Percentiles rank a stretch among this genome's conserved stretches.
phyloP scores from a whole-genome alignment of 2,329 filamentous ascomycete genomes.

The Sclerotinia borealis region DNA sequence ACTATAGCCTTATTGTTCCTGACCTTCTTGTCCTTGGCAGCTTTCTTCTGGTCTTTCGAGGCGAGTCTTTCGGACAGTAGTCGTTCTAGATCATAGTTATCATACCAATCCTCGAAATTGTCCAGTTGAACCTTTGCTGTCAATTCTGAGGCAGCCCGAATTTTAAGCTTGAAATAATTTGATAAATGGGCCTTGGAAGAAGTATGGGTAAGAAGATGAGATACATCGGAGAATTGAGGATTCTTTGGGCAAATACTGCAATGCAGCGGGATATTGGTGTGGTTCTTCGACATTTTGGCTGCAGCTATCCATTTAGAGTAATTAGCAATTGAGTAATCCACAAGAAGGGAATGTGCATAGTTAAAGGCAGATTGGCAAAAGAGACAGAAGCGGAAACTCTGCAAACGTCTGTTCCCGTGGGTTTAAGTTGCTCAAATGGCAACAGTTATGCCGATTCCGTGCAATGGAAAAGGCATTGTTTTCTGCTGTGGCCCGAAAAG shows the following conservation, averaged over 20 bases:
- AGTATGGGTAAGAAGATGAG: constrained; percentile 87
- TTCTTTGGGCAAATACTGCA: constrained; percentile 80
- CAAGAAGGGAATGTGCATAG: not conserved
- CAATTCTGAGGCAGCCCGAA: constrained; percentile 63
- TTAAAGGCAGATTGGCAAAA: not conserved
- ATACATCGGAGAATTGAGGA: constrained; percentile 81
- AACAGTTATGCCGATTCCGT: not conserved
- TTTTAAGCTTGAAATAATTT: constrained; percentile 73
- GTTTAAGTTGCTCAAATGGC: not conserved
- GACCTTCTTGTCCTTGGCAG: constrained; percentile 29
- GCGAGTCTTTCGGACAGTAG: constrained; percentile 73
- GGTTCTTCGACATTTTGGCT: constrained; percentile 23
- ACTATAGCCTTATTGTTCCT: constrained; percentile 13
- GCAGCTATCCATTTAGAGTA: constrained; percentile 2
- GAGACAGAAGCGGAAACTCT: not conserved
- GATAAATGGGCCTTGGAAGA: constrained; percentile 89
- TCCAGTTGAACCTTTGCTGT: constrained; percentile 56
- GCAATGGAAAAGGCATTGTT: not conserved
- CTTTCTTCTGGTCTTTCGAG: constrained; percentile 65
- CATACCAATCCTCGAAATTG: constrained; percentile 74
- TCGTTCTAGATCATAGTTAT: constrained; percentile 60
- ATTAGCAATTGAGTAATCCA: constrained; percentile 9
- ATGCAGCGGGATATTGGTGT: constrained; percentile 54
- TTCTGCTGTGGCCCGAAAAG: not conserved
- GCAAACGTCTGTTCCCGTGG: not conserved